These are phyloP conservation scores for Adenanthera pavonina DNA, from an alignment of 306 rosid genomes.

Conservation along the genomic window DNA sequence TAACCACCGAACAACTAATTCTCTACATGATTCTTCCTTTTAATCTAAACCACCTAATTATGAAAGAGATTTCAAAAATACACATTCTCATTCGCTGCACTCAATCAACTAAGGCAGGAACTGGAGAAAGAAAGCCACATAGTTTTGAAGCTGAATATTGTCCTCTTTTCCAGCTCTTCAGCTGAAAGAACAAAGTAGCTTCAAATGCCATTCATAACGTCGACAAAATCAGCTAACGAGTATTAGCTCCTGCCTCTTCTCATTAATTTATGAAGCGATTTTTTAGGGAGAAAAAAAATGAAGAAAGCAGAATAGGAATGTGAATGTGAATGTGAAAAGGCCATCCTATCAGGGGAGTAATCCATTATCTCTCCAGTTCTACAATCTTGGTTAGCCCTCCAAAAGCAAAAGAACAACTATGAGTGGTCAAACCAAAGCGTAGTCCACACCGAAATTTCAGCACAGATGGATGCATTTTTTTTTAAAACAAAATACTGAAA, in stretches of 20 bases:
- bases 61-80: not conserved
- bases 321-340: slow-evolving; percentile 3
- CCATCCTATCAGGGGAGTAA: slow-evolving; percentile 1
- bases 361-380: slow-evolving; percentile 39
- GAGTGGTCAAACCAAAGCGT: slow-evolving; percentile 26
- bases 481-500: slow-evolving; percentile 29
- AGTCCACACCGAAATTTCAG: slow-evolving; percentile 21
- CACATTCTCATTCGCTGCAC: not conserved
- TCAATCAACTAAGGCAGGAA: slow-evolving; percentile 5
- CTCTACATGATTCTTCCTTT: too few species aligned
- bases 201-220: slow-evolving; percentile 33
- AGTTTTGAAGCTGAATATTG: slow-evolving; percentile 25
- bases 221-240: slow-evolving; percentile 36
- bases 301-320: slow-evolving; percentile 23
- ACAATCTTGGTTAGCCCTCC: slow-evolving; percentile 37
- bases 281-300: not conserved
- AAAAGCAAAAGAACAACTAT: slow-evolving; percentile 7
- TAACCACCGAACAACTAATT: too few species aligned
- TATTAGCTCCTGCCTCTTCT: not conserved
- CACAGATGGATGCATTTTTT: slow-evolving; percentile 20
- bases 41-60: slow-evolving; percentile 2
- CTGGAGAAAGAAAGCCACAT: slow-evolving; percentile 19
- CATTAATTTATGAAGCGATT: slow-evolving; percentile 16
- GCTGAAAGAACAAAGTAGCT: slow-evolving; percentile 37
- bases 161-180: slow-evolving; percentile 28